These are phyloP conservation scores for Melaleuca quinquenervia DNA, from an alignment of 345 rosid species.

Conservation along the genomic window DNA sequence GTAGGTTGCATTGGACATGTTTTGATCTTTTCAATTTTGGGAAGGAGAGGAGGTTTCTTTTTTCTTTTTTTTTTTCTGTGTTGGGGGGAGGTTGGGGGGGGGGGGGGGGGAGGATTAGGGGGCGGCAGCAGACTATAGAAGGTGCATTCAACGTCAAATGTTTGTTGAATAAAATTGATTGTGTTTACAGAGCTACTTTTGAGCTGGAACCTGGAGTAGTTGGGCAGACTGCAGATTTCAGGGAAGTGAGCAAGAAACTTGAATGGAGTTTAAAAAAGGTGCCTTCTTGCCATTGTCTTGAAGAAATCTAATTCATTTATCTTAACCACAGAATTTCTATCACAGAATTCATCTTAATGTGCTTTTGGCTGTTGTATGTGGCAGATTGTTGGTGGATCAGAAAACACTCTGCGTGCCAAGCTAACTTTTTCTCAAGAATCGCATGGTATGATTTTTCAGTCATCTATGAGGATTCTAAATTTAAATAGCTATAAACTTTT, in stretches of 20 bases:
- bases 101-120: not conserved
- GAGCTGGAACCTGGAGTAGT: constrained; percentile 74
- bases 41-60: not conserved
- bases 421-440: constrained; percentile 87
- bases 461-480: not conserved
- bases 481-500: not conserved
- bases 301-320: not conserved
- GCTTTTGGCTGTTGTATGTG: not conserved
- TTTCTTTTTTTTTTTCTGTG: not conserved
- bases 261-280: constrained; percentile 95
- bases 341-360: not conserved
- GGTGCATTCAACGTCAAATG: not conserved
- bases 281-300: not conserved
- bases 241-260: constrained; percentile 72
- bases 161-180: not conserved
- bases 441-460: constrained; percentile 39
- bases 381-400: constrained; percentile 91
- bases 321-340: not conserved
- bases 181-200: constrained; percentile 57
- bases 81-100: too few relatives aligned
- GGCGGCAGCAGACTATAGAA: not conserved
- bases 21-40: not conserved
- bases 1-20: not conserved
- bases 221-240: constrained; percentile 91
- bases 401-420: constrained; percentile 85